A percentile compares a stretch with the other conserved stretches of the same genome.
phyloP scores from a whole-genome alignment of 768 basidiomycete species.

The Filobasidium wieringae region DNA sequence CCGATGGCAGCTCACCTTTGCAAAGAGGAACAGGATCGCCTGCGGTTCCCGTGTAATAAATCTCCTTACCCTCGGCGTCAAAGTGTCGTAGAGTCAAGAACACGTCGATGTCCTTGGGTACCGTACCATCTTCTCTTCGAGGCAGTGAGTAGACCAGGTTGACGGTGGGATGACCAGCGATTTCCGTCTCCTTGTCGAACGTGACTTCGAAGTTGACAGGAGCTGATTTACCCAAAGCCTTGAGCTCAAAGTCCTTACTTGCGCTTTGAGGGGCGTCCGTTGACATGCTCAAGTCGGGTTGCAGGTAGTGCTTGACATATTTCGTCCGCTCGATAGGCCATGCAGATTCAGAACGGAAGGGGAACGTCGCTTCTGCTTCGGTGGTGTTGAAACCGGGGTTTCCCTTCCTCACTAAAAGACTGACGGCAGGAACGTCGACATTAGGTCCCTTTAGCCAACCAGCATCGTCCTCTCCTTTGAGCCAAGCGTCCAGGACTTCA shows the following conservation, averaged over 20 bases:
- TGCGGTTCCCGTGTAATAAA: conserved; percentile 24
- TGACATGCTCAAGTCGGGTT: not conserved
- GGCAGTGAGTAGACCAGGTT: conserved; percentile 13
- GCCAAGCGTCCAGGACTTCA: conserved; percentile 25
- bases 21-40: conserved; percentile 22
- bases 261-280: not conserved
- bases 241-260: conserved; percentile 7
- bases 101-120: conserved; percentile 24
- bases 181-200: conserved; percentile 21
- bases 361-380: conserved; percentile 24
- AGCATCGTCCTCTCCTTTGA: conserved; percentile 20
- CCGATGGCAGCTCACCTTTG: conserved; percentile 13
- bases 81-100: conserved; percentile 22
- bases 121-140: conserved; percentile 12
- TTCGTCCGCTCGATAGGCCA: conserved; percentile 25
- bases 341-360: conserved; percentile 15
- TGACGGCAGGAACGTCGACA: conserved; percentile 20
- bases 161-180: conserved; percentile 22
- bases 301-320: conserved; percentile 17
- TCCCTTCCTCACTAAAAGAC: conserved; percentile 23
- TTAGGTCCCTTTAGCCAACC: conserved; percentile 21
- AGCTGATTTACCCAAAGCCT: conserved; percentile 13
- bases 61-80: conserved; percentile 19
- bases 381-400: conserved; percentile 28
- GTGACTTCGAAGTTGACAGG: conserved; percentile 12